Base-by-base conservation (phyloP, 2,329 filamentous ascomycete species). In the Truncatella angustata region DNA sequence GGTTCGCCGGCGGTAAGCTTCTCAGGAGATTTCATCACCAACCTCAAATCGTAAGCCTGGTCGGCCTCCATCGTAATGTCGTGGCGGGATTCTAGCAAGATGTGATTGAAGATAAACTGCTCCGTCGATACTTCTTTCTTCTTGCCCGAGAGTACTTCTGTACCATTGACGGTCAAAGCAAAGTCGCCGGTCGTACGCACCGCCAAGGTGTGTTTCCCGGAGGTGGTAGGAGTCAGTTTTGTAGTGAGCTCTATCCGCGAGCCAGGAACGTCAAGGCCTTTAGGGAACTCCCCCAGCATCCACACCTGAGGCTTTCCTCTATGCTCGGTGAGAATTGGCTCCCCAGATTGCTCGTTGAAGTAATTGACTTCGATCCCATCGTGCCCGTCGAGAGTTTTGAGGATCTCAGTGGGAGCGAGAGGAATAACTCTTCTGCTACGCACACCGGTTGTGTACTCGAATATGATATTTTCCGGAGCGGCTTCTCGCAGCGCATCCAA, bases 41-140 rank as follows among this genome's bases (percentile, higher is more conserved):
- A 47, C 21, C 35, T 49, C 5, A 58, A 34, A 12, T 54, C 49
- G 44, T 57, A 58, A 5, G 51, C 20, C 3, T 51, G 43, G 1
- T 54, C 53, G 1, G 49, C 56, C 2, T 44, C 43, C 42, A 60
- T 34, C 9, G 44, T 9, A 1, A 60, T 5, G 18, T 57, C 52
- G 20, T 36, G 32, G 18, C 54, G 53, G 2, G 46, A 53, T 30
- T 60, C 58, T 21, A 58, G 51, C 21, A 56, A 54, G 24, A 56
- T 50, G 46, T 58, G 56, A 36, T 58, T 57, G 50, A 60, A 60
- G 35, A 60, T 57, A 14, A 55, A 55, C 36, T 60, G 58, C 46
- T 60, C 54, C 2, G 51, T 55, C 6, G 58, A 40, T 14, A 58
- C 52, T 2, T 56, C 23, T 4, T 42, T 55, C 36, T 56, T 46